Conservation (phyloP, 768 basidiomycete species). For the Rossbeevera mucosa region DNA sequence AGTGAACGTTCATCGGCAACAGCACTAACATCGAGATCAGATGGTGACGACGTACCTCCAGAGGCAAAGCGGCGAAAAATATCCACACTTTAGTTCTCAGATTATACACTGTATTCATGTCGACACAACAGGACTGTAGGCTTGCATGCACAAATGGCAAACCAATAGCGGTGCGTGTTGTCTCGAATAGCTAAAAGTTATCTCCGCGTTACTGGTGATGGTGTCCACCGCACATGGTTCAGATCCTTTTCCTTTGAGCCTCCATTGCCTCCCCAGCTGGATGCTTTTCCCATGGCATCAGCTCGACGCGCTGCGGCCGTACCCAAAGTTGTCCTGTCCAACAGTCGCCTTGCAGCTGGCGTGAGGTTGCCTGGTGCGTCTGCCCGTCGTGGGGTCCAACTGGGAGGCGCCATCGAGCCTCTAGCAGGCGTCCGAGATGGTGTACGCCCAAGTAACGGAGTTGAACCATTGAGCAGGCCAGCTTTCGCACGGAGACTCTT, state of each 20-base stretch:
- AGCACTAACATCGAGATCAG: conserved; percentile 19
- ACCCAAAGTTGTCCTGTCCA: conserved; percentile 69
- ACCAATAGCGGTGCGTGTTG: conserved; percentile 5
- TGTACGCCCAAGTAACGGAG: conserved; percentile 24
- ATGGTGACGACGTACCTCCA: conserved; percentile 31
- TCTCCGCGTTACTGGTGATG: conserved; percentile 51
- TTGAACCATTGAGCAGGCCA: conserved; percentile 46
- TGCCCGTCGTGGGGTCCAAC: conserved; percentile 71
- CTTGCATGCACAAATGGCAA: conserved; percentile 5
- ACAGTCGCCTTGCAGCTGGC: conserved; percentile 74
- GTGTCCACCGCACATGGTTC: conserved; percentile 71
- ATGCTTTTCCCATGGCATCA: conserved; percentile 58
- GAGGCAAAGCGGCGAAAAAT: conserved; percentile 59
- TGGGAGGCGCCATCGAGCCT: conserved; percentile 70
- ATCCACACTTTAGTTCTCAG: conserved; percentile 27
- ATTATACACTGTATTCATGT: conserved; percentile 10
- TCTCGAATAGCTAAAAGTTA: conserved; percentile 9
- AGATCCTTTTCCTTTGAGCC: conserved; percentile 57
- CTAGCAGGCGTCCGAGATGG: conserved; percentile 36
- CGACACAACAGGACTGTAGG: conserved; percentile 7
- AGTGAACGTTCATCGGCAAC: conserved; percentile 17
- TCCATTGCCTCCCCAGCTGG: conserved; percentile 49
- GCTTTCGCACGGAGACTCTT: conserved; percentile 79
- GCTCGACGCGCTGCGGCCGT: conserved; percentile 58
- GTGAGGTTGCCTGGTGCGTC: conserved; percentile 74